Percentiles rank a stretch among this genome's conserved stretches.
Evolutionary conservation across 192 early-diverging fungal genomes (phyloP).

Genomic region (Piromyces sp.): DNA sequence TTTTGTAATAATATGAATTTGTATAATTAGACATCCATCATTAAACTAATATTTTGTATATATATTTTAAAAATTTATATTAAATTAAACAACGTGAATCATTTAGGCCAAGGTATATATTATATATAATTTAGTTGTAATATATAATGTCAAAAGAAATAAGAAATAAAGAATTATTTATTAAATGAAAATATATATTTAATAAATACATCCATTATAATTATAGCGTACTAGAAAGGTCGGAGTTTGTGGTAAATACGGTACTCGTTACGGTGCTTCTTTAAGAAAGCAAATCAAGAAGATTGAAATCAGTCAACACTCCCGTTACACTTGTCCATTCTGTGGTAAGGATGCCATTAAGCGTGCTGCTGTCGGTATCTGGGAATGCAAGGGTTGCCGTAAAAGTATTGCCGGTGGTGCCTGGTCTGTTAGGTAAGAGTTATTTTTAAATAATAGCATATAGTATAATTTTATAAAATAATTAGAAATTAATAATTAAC

Average conservation of each 20-base stretch:
- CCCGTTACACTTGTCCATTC: conserved; percentile 99
- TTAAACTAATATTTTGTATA: too few relatives aligned
- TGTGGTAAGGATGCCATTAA: conserved; percentile 96
- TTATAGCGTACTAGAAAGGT: conserved; percentile 94
- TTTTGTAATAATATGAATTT: too few relatives aligned
- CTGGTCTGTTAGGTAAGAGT: conserved; percentile 78
- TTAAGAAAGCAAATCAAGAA: conserved; percentile 94
- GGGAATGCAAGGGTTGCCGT: conserved; percentile 91
- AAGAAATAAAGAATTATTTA: too few relatives aligned
- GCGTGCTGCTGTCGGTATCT: conserved; percentile 93
- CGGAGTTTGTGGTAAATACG: conserved; percentile 99
- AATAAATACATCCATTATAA: not conserved
- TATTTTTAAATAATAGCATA: too few relatives aligned
- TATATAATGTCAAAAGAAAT: too few relatives aligned
- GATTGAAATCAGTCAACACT: conserved; percentile 99
- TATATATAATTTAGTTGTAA: too few relatives aligned
- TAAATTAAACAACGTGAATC: too few relatives aligned
- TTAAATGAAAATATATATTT: too few relatives aligned
- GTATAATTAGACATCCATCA: not conserved
- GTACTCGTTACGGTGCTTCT: conserved; percentile 99
- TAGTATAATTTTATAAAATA: too few relatives aligned
- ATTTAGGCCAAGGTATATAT: too few relatives aligned
- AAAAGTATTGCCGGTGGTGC: conserved; percentile 93
- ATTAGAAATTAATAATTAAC: too few relatives aligned
- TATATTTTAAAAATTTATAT: too few relatives aligned